Evolutionary conservation across 441 rosid genomes (phyloP).

Genomic region (Bruguiera hainesii): DNA sequence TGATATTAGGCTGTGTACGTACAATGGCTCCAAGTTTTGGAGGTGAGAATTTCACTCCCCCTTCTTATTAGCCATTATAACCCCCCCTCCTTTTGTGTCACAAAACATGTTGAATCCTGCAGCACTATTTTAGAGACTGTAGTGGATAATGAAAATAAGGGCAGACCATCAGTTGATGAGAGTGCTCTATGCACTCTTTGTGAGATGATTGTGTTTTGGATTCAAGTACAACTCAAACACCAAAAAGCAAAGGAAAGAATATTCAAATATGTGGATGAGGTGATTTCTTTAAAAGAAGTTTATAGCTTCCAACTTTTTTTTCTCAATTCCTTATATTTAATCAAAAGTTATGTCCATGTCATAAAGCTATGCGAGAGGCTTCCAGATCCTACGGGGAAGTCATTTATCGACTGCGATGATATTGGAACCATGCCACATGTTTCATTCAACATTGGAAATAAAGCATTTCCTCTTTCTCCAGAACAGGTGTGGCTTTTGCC

Average conservation of each 20-base stretch:
- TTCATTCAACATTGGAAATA: conserved; percentile 48
- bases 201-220: conserved; percentile 56
- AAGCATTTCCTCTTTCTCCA: conserved; percentile 46
- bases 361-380: conserved; percentile 47
- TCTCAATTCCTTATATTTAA: not conserved
- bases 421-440: conserved; percentile 39
- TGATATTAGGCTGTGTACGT: conserved; percentile 49
- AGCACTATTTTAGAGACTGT: conserved; percentile 25
- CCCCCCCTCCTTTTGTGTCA: not conserved
- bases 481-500: conserved; percentile 32
- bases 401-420: conserved; percentile 45
- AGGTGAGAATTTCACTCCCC: conserved; percentile 19
- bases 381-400: conserved; percentile 47
- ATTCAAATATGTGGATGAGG: conserved; percentile 45
- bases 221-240: conserved; percentile 53
- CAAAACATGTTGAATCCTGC: conserved; percentile 11
- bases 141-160: conserved; percentile 15
- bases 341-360: too few relatives aligned
- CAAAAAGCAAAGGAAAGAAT: conserved; percentile 42
- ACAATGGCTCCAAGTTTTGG: conserved; percentile 23
- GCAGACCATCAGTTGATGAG: conserved; percentile 22
- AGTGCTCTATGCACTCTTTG: conserved; percentile 42
- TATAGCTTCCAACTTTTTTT: not conserved
- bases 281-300: conserved; percentile 4
- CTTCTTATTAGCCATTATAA: not conserved